Evolutionary conservation across 768 basidiomycete genomes (phyloP).

Genomic region (Filobasidium floriforme): DNA sequence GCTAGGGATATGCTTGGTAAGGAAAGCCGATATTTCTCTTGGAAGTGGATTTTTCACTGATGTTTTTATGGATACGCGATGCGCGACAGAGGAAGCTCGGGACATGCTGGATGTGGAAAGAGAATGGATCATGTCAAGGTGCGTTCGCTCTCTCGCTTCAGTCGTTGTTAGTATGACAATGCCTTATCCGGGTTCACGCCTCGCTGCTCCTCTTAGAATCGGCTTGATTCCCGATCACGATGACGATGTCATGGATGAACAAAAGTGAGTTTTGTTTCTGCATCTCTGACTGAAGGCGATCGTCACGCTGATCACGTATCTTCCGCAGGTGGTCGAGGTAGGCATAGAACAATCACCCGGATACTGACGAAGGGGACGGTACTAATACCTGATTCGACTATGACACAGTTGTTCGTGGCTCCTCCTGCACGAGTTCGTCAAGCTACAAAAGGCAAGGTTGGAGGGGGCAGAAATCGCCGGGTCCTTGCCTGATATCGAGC

Average conservation of each 20-base stretch:
- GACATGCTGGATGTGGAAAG: slow-evolving; percentile 65
- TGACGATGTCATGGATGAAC: slow-evolving; percentile 58
- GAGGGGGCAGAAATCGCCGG: slow-evolving; percentile 5
- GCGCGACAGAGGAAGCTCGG: slow-evolving; percentile 50
- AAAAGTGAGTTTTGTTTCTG: slow-evolving; percentile 9
- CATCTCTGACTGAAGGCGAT: too few species aligned
- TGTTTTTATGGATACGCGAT: neutral
- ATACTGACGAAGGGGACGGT: slow-evolving; percentile 1
- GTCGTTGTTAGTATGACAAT: too few species aligned
- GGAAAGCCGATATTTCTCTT: slow-evolving; percentile 15
- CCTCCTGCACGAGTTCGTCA: slow-evolving; percentile 65
- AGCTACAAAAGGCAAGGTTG: slow-evolving; percentile 48
- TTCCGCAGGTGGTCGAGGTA: slow-evolving; percentile 24
- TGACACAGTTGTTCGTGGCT: slow-evolving; percentile 76
- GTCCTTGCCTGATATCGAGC: slow-evolving; percentile 6
- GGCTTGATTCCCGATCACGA: slow-evolving; percentile 75
- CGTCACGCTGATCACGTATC: too few species aligned
- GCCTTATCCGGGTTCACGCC: too few species aligned
- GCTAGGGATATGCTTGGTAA: slow-evolving; percentile 56
- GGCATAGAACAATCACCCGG: neutral
- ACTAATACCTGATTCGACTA: slow-evolving; percentile 55
- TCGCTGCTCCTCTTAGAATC: slow-evolving; percentile 50
- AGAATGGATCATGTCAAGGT: slow-evolving; percentile 66
- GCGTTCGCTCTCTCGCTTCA: slow-evolving; percentile 8
- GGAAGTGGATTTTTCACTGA: too few species aligned